Evolutionary conservation across 805 yeast species (phyloP), one percentile per base, ranked within the genome.

Genomic region (Yarrowia sp.): DNA sequence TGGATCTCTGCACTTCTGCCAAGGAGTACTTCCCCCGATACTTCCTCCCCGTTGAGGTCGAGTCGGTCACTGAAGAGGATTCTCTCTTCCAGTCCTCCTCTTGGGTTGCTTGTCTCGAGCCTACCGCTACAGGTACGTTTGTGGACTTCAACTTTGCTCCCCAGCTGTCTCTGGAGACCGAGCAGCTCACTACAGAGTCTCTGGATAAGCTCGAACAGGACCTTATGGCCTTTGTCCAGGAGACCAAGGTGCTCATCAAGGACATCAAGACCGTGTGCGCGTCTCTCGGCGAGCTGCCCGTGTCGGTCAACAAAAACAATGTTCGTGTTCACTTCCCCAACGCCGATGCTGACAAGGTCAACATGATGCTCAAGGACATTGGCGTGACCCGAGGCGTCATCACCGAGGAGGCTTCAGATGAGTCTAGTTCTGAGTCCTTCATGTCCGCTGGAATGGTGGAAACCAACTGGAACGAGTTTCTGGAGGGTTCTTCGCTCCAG

Each of bases 271-370:
- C 76, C 22, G 82, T 84, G 66, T 83, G 85, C 35, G 69, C 73
- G 3, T 42, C 39, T 22, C 83, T 86, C 65, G 95, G 95, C 2
- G 85, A 86, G 67, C 82, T 86, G 68, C 91, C 89, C 8, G 77
- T 88, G 64, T 78, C 84, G 53, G 75, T 83, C 64, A 79, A 78
- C 51, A 60, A 65, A 31, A 71, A 75, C 42, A 72, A 76, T 11
- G 70, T 85, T 61, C 77, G 87, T 68, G 83, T 87, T 13, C 87
- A 83, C 72, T 89, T 90, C 76, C 91, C 93, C 38, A 89, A 88
- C 72, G 81, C 88, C 66, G 90, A 88, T 66, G 75, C 80, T 7
- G 77, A 73, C 6, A 84, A 84, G 68, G 83, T 89, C 69, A 87
- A 86, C 69, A 67, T 68, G 18, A 74, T 89, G 66, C 74, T 88